Conservation (phyloP, 1,139 yeast species). For the Geotrichum reessii region DNA sequence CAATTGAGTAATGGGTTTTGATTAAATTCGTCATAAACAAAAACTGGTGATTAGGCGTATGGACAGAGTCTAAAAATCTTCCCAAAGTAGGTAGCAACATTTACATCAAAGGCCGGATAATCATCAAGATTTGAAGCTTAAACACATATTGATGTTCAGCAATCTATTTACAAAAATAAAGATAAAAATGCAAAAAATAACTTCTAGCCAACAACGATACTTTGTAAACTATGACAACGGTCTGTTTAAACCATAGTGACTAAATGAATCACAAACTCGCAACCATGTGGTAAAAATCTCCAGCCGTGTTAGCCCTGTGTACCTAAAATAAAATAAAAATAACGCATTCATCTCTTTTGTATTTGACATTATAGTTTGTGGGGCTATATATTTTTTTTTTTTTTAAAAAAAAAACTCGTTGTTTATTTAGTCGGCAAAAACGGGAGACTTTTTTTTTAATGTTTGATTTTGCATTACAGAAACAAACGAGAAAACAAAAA, state of each 20-base stretch:
- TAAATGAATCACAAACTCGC: background rate
- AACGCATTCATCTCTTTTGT: background rate
- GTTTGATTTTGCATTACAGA: background rate
- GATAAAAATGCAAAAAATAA: no score
- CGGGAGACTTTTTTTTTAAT: background rate
- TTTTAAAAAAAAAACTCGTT: background rate
- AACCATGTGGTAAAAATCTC: background rate
- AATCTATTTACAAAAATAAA: background rate
- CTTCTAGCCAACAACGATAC: background rate
- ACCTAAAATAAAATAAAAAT: background rate
- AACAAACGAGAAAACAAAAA: no score
- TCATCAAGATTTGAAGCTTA: background rate
- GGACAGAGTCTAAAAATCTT: background rate
- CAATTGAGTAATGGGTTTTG: background rate
- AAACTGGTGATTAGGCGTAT: background rate
- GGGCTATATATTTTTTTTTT: no score
- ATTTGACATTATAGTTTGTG: background rate
- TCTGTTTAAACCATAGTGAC: background rate
- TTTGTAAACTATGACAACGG: background rate
- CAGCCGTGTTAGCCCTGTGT: background rate
- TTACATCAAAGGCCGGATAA: background rate
- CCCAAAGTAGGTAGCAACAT: background rate
- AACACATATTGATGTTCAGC: background rate
- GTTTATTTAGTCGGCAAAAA: background rate
- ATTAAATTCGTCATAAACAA: background rate